Percentiles rank a stretch among this genome's conserved stretches.
These are phyloP conservation scores for Penicillium waksmanii DNA, from an alignment of 495 filamentous ascomycete genomes.

Conservation along the genomic window DNA sequence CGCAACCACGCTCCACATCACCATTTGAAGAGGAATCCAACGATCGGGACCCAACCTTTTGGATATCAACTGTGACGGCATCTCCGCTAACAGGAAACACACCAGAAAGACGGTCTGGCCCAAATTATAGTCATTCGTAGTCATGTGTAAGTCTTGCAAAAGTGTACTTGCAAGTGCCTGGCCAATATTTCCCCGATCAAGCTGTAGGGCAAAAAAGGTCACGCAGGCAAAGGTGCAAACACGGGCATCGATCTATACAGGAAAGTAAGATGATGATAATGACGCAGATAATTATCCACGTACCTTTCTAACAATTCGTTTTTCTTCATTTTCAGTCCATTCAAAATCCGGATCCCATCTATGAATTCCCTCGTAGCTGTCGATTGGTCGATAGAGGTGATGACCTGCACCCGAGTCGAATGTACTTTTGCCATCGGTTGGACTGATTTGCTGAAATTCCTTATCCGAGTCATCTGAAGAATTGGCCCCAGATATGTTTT, in stretches of 20 bases:
- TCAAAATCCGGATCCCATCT: slow-evolving; percentile 66
- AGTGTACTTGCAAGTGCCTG: slow-evolving; percentile 49
- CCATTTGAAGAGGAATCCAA: slow-evolving; percentile 38
- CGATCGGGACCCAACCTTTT: slow-evolving; percentile 24
- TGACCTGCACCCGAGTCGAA: slow-evolving; percentile 18
- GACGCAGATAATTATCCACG: background rate
- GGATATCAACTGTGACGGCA: slow-evolving; percentile 37
- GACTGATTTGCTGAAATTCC: slow-evolving; percentile 15
- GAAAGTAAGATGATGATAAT: background rate
- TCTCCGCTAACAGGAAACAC: slow-evolving; percentile 17
- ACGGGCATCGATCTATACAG: slow-evolving; percentile 44
- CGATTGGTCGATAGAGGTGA: slow-evolving; percentile 50
- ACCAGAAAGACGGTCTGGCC: slow-evolving; percentile 27
- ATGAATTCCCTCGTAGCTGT: slow-evolving; percentile 60
- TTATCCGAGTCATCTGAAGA: slow-evolving; percentile 12
- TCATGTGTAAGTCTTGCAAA: slow-evolving; percentile 55
- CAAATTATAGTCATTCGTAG: slow-evolving; percentile 45
- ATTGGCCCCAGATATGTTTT: slow-evolving; percentile 2
- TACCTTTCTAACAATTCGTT: slow-evolving; percentile 26
- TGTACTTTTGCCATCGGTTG: slow-evolving; percentile 4
- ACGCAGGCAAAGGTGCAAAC: slow-evolving; percentile 63
- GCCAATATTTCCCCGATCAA: slow-evolving; percentile 61
- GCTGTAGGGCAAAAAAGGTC: slow-evolving; percentile 74
- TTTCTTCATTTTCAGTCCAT: slow-evolving; percentile 67
- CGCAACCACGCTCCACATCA: slow-evolving; percentile 34